These are phyloP conservation scores for Kodamaea suecica DNA, from an alignment of 1,139 yeast species.

Conservation along the genomic window DNA sequence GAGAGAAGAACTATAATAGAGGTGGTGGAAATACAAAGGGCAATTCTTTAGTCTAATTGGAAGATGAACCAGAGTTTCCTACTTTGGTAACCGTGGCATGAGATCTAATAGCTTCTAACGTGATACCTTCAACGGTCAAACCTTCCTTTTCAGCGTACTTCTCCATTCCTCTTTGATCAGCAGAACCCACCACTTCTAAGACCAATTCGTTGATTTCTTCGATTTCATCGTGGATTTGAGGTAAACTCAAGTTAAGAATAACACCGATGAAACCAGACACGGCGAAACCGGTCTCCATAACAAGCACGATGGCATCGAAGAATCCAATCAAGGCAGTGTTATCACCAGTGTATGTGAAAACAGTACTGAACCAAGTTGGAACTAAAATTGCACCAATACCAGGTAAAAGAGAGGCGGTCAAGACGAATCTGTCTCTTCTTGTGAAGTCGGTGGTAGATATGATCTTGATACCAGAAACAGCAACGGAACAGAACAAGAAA, in stretches of 20 bases:
- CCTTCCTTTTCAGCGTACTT: constrained; percentile 37
- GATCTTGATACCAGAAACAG: constrained; percentile 83
- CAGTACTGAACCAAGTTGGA: constrained; percentile 68
- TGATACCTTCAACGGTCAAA: too few species aligned
- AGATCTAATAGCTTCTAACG: constrained; percentile 26
- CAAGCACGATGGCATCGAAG: constrained; percentile 73
- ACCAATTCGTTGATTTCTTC: constrained; percentile 50
- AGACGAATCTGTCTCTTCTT: constrained; percentile 81
- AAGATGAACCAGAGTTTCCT: constrained; percentile 11
- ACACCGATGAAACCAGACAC: constrained; percentile 77
- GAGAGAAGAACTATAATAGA: too few species aligned
- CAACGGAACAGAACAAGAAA: constrained; percentile 82
- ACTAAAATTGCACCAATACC: constrained; percentile 80
- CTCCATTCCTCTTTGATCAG: constrained; percentile 41
- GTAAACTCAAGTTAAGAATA: constrained; percentile 64
- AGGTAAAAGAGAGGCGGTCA: constrained; percentile 70
- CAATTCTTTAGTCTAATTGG: constrained; percentile 1
- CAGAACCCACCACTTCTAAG: constrained; percentile 47
- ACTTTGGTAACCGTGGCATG: constrained; percentile 11
- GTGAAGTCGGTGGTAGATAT: constrained; percentile 74
- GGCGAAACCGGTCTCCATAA: constrained; percentile 87
- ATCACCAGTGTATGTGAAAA: constrained; percentile 72
- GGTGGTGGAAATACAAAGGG: too few species aligned
- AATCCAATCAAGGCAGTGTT: constrained; percentile 68
- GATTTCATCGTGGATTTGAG: constrained; percentile 65